These are phyloP conservation scores for Neltuma alba DNA, from an alignment of 306 rosid species.

Conservation along the genomic window DNA sequence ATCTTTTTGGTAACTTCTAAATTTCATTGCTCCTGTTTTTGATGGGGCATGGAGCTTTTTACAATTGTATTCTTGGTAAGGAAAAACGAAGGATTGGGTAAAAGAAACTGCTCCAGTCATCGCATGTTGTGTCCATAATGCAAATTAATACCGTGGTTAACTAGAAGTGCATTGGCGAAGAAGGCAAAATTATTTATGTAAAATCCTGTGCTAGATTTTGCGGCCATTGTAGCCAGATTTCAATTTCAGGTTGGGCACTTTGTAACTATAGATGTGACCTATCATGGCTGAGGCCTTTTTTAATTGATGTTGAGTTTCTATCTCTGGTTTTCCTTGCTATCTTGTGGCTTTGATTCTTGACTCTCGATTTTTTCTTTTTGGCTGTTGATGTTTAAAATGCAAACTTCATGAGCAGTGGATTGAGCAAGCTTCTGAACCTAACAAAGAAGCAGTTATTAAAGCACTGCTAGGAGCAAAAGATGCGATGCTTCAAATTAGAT, in stretches of 20 bases:
- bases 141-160: conserved; percentile 15
- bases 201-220: background rate
- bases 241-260: conserved; percentile 34
- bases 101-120: conserved; percentile 8
- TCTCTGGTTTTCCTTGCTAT: conserved; percentile 12
- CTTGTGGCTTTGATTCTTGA: background rate
- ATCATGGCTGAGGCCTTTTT: conserved; percentile 31
- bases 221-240: conserved; percentile 20
- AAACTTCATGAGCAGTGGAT: conserved; percentile 71
- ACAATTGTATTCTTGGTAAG: background rate
- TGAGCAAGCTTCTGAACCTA: conserved; percentile 69
- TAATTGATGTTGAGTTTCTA: conserved; percentile 4
- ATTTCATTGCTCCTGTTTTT: background rate
- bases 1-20: background rate
- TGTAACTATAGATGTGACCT: conserved; percentile 17
- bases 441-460: conserved; percentile 56
- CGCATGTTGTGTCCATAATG: conserved; percentile 21
- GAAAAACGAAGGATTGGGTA: background rate
- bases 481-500: conserved; percentile 80
- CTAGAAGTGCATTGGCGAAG: background rate
- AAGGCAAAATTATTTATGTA: background rate
- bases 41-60: background rate
- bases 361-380: background rate
- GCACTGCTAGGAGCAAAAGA: conserved; percentile 83
- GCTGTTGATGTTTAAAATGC: conserved; percentile 34